Evolutionary conservation across 2,329 filamentous ascomycete genomes (phyloP).

Genomic region (Graphilbum ipis-grandicollis): DNA sequence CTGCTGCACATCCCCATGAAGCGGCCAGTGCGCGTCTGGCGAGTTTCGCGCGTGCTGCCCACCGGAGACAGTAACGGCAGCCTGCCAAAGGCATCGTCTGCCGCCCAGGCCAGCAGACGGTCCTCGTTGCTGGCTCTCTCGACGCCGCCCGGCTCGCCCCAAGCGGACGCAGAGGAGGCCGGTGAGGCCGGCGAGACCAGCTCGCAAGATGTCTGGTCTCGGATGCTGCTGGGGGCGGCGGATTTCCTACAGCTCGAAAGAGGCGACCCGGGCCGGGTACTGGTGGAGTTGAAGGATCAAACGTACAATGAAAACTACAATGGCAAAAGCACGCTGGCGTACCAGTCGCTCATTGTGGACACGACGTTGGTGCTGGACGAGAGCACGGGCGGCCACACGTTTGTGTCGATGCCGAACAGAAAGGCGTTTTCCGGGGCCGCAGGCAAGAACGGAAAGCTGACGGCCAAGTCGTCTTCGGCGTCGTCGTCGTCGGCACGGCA

Average conservation of each 20-base stretch:
- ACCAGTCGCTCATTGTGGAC: slow-evolving; percentile 52
- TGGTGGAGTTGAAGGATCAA: slow-evolving; percentile 48
- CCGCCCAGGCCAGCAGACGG: background rate
- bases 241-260: slow-evolving; percentile 42
- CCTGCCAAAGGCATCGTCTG: slow-evolving; percentile 2
- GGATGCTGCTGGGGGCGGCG: slow-evolving; percentile 41
- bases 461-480: background rate
- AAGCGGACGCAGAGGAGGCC: background rate
- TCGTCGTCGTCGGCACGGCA: background rate
- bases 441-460: slow-evolving; percentile 10
- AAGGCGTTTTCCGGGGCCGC: too few species aligned
- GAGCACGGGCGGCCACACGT: slow-evolving; percentile 40
- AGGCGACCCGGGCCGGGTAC: slow-evolving; percentile 8
- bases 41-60: slow-evolving; percentile 31
- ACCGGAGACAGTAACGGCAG: slow-evolving; percentile 3
- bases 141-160: slow-evolving; percentile 13
- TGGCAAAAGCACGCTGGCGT: slow-evolving; percentile 47
- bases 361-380: slow-evolving; percentile 77
- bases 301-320: slow-evolving; percentile 65
- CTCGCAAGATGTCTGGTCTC: slow-evolving; percentile 17
- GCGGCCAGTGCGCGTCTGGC: slow-evolving; percentile 65
- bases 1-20: slow-evolving; percentile 47
- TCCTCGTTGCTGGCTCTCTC: slow-evolving; percentile 4
- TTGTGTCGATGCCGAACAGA: slow-evolving; percentile 35
- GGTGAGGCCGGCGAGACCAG: slow-evolving; percentile 4